These are phyloP conservation scores for Styphnolobium japonicum DNA, from an alignment of 306 rosid species.

Conservation along the genomic window DNA sequence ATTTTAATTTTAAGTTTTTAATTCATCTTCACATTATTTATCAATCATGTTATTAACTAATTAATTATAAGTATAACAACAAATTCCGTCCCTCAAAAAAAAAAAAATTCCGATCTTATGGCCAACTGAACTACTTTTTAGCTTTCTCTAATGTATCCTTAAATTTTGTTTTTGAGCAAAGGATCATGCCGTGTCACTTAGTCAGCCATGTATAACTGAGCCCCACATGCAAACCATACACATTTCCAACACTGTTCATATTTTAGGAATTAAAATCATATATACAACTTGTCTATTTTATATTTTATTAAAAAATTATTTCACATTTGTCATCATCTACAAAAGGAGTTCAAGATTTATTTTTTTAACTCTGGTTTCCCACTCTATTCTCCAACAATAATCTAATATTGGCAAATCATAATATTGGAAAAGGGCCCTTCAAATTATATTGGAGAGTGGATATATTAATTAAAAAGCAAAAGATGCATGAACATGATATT, in stretches of 20 bases:
- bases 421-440: not conserved
- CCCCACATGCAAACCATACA: not conserved
- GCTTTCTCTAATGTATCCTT: not conserved
- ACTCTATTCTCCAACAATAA: not conserved
- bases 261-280: not conserved
- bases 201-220: not conserved
- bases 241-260: not conserved
- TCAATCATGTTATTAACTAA: too few relatives aligned
- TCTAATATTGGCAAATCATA: not conserved
- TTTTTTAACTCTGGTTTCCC: not conserved
- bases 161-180: not conserved
- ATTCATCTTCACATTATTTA: too few relatives aligned
- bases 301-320: not conserved
- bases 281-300: not conserved
- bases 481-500: not conserved
- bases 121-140: too few relatives aligned
- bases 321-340: not conserved
- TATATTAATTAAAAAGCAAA: not conserved
- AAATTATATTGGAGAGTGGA: constrained; percentile 17
- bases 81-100: too few relatives aligned
- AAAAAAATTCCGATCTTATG: too few relatives aligned
- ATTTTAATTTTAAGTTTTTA: too few relatives aligned
- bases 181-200: not conserved
- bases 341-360: not conserved
- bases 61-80: too few relatives aligned